Base-by-base conservation (phyloP, 2,329 filamentous ascomycete species). In the Epichloe baconii region DNA sequence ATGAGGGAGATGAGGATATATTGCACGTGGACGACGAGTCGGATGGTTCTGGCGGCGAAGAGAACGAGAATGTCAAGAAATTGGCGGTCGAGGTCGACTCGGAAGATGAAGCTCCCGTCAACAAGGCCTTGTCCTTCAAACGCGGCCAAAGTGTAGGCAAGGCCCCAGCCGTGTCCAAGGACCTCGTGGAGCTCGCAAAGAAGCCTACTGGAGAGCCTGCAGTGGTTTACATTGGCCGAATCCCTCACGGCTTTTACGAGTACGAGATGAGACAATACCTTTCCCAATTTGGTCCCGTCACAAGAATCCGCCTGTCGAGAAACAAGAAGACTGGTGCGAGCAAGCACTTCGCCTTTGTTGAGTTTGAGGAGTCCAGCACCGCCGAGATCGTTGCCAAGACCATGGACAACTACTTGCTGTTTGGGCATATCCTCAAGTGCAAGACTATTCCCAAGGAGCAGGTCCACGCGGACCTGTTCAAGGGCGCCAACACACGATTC, bases 391-490 rank as follows among this genome's bases (percentile, higher is more conserved):
- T 95, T 34, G 85, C 88, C 47, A 87, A 89, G 71, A 95, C 93
- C 21, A 98, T 98, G 93, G 82, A 96, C 75, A 94, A 90, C 71
- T 98, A 98, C 69, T 80, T 97, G 40, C 78, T 98, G 63, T 97
- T 95, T 66, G 88, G 88, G 5, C 91, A 96, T 66, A 86, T 97
- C 55, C 75, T 98, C 59, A 91, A 94, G 69, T 91, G 90, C 69
- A 86, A 88, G 64, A 73, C 82, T 23, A 78, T 96, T 4, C 80
- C 87, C 4, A 72, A 80, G 52, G 87, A 86, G 54, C 82, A 90
- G 63, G 73, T 95, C 43, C 88, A 94, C 65, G 77, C 82, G 23
- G 77, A 88, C 55, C 73, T 96, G 49, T 97, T 89, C 80, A 89
- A 93, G 71, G 89, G 89, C 38, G 88, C 89, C 61, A 91, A 94